Evolutionary conservation across 495 filamentous ascomycete genomes (phyloP), one percentile per base, ranked within the genome.

Genomic region (Aspergillus heteromorphus): DNA sequence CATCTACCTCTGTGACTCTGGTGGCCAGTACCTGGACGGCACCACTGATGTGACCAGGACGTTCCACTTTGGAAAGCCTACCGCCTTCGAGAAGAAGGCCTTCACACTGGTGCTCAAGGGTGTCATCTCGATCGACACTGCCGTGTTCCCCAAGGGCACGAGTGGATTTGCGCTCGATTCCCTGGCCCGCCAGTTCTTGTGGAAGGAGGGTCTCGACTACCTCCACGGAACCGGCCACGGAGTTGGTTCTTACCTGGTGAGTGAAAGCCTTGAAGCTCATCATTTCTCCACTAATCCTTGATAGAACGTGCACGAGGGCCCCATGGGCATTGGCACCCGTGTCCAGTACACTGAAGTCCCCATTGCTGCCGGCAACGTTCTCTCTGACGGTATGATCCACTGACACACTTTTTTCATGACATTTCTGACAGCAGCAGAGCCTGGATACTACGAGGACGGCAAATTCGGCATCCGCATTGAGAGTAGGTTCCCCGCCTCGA

Each of bases 401-500:
- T 34, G 31, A 29, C 18, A 27, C 19, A 3, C 7, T 9, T 31
- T 5, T 30, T 10, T 42, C 7, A 40, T 5, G 13, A 6, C 6
- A 20, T 50, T 48, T 34, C 59, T 71, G 27, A 65, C 42, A 19
- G 10, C 9, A 45, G n/a, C 55, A 82, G 92, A 99, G 67, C 95
- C 93, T 13, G 95, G 95, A 27, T 99, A 91, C 73, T 99, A 99
- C 72, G 95, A 97, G 71, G 95, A 99, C 62, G 95, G 91, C 42
- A 85, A 85, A 9, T 99, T 95, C 64, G 95, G 95, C n/a, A 95
- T 99, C 63, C 88, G 95, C 27, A 97, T 97, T 62, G 95, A 99
- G 73, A 97, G 89, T 79, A 76, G 64, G 78, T 60, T 21, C 50
- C 29, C 5, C 8, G 4, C n/a, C 20, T n/a, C 16, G 23, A 14